A percentile compares a stretch with the other conserved stretches of the same genome.
phyloP scores from a whole-genome alignment of 163 green algal species.

The Coccomyxa subellipsoidea region DNA sequence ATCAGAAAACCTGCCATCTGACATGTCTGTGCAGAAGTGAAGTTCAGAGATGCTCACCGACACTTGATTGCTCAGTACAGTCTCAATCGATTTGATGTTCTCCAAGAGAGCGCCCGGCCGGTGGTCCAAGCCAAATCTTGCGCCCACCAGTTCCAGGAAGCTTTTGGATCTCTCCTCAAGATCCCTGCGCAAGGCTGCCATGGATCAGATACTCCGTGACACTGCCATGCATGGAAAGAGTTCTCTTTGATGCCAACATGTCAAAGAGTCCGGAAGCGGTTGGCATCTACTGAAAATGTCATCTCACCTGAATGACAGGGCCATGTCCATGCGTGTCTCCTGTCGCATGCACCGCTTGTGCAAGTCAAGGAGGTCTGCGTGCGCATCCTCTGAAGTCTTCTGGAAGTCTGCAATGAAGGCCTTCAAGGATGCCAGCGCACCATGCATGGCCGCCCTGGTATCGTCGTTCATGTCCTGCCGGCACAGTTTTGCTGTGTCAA shows the following conservation, averaged over 20 bases:
- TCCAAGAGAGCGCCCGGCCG: background rate
- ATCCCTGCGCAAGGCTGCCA: background rate
- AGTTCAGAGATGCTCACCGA: background rate
- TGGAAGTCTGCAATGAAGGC: background rate
- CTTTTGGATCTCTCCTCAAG: background rate
- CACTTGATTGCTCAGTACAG: background rate
- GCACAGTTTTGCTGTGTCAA: background rate
- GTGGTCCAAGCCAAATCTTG: background rate
- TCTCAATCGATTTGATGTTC: background rate
- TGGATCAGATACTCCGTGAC: too few species aligned
- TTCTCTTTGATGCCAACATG: too few species aligned
- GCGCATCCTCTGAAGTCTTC: background rate
- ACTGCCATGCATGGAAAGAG: too few species aligned
- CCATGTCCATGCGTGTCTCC: background rate
- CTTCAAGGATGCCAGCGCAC: background rate
- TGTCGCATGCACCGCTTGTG: background rate
- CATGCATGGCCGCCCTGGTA: background rate
- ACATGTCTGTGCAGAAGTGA: too few species aligned
- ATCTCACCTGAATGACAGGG: background rate
- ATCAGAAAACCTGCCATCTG: too few species aligned
- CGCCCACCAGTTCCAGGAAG: background rate
- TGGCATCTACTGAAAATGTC: too few species aligned
- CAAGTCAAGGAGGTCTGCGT: background rate
- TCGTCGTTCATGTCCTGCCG: background rate
- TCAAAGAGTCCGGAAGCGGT: too few species aligned